These are phyloP conservation scores for Paecilomyces fulvus DNA, from an alignment of 2,329 filamentous ascomycete species.

Conservation along the genomic window DNA sequence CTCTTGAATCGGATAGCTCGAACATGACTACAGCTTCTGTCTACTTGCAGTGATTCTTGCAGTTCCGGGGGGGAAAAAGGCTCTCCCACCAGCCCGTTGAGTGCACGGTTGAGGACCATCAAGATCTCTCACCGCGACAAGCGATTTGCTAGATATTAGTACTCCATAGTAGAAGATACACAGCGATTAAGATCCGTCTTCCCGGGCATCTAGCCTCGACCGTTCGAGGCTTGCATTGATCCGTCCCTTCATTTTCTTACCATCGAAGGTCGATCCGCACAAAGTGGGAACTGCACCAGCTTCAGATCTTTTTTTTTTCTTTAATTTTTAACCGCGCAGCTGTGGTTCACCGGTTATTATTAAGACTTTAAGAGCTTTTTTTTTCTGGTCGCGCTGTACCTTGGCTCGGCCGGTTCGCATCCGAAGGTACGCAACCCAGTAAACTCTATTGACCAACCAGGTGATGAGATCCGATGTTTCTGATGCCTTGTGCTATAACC, in stretches of 20 bases:
- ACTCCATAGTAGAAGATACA: background rate
- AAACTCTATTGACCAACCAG: background rate
- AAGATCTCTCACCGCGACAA: background rate
- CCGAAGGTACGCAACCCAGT: background rate
- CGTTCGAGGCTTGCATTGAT: background rate
- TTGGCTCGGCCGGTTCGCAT: background rate
- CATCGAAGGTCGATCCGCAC: background rate
- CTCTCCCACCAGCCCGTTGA: background rate
- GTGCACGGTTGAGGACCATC: background rate
- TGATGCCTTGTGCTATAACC: background rate
- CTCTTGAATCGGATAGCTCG: background rate
- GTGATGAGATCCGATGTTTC: background rate
- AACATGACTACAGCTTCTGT: background rate
- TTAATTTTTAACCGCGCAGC: background rate
- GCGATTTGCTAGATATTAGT: background rate
- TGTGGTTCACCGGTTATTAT: background rate
- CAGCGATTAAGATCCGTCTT: background rate
- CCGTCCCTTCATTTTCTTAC: background rate
- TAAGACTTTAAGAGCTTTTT: background rate
- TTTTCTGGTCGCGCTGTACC: background rate
- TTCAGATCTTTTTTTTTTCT: background rate
- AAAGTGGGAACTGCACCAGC: background rate
- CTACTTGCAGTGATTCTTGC: background rate
- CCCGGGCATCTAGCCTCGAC: background rate
- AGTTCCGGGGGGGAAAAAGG: background rate